Evolutionary conservation across 75 land plant genomes (phyloP).

Genomic region (Gnetum montanum): DNA sequence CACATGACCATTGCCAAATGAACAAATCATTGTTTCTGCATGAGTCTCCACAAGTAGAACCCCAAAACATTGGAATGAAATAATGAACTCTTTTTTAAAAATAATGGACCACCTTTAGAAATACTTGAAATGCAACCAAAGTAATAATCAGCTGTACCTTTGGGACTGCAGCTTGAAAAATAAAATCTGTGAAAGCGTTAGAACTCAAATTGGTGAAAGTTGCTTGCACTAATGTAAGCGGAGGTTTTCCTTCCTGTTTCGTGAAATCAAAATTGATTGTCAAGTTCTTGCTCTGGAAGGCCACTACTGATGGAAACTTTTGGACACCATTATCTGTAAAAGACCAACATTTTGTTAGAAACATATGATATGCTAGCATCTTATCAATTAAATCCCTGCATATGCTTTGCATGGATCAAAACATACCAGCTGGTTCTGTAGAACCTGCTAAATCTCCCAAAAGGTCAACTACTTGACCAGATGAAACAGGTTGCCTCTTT

Average conservation of each 20-base stretch:
- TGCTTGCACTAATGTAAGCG: constrained; percentile 58
- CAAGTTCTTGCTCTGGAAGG: constrained; percentile 71
- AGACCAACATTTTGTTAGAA: background rate
- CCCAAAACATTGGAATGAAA: too few species aligned
- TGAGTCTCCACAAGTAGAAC: too few species aligned
- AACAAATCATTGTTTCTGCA: too few species aligned
- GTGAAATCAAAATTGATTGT: constrained; percentile 68
- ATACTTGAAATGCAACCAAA: too few species aligned
- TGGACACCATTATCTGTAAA: constrained; percentile 31
- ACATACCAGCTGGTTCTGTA: constrained; percentile 29
- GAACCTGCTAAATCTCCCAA: constrained; percentile 35
- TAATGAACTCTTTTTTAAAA: too few species aligned
- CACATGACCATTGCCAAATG: too few species aligned
- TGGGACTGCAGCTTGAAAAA: constrained; percentile 99
- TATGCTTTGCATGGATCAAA: background rate
- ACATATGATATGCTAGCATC: background rate
- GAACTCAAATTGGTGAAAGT: constrained; percentile 63
- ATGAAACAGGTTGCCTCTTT: constrained; percentile 9
- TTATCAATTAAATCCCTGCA: too few species aligned
- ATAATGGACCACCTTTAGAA: too few species aligned
- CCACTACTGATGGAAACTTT: constrained; percentile 59
- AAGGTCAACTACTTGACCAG: constrained; percentile 24
- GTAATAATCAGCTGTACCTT: constrained; percentile 37
- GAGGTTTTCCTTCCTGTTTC: constrained; percentile 60
- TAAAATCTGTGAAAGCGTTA: constrained; percentile 54